phyloP scores from a whole-genome alignment of 2,329 filamentous ascomycete genomes.

The Grosmannia clavigera region DNA sequence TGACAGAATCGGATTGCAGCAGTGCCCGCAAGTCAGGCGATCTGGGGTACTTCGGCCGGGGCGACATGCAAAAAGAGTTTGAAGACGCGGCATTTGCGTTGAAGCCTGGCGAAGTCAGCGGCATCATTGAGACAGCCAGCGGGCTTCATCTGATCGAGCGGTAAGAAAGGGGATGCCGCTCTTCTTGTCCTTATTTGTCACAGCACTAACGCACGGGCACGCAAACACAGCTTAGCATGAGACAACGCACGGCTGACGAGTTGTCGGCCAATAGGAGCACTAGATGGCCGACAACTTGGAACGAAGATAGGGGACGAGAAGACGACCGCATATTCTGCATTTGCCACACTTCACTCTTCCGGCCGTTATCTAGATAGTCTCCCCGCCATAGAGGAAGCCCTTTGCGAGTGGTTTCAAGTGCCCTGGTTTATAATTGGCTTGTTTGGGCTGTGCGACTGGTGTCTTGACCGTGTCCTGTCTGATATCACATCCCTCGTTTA shows the following conservation, averaged over 20 bases:
- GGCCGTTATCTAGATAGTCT: background rate
- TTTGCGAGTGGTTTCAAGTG: constrained; percentile 1
- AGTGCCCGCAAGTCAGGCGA: constrained; percentile 91
- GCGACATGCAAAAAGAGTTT: constrained; percentile 98
- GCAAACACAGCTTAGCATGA: constrained; percentile 2
- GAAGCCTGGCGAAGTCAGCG: constrained; percentile 74
- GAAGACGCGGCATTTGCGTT: constrained; percentile 92
- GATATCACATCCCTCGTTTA: background rate
- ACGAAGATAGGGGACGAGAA: background rate
- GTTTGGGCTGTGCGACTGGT: background rate
- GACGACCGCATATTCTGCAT: background rate
- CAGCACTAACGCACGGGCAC: background rate
- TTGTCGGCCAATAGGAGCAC: no score
- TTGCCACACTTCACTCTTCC: background rate
- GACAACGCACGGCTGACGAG: background rate
- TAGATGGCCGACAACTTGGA: no score
- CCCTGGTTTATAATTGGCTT: background rate
- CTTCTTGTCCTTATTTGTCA: background rate
- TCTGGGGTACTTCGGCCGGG: constrained; percentile 83
- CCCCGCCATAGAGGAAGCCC: background rate
- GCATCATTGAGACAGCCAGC: constrained; percentile 81
- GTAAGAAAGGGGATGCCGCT: constrained; percentile 30
- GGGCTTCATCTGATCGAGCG: constrained; percentile 93
- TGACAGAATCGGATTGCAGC: constrained; percentile 87
- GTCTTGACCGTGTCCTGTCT: background rate